Base-by-base conservation (phyloP, 768 basidiomycete genomes). In the Imleria badia region DNA sequence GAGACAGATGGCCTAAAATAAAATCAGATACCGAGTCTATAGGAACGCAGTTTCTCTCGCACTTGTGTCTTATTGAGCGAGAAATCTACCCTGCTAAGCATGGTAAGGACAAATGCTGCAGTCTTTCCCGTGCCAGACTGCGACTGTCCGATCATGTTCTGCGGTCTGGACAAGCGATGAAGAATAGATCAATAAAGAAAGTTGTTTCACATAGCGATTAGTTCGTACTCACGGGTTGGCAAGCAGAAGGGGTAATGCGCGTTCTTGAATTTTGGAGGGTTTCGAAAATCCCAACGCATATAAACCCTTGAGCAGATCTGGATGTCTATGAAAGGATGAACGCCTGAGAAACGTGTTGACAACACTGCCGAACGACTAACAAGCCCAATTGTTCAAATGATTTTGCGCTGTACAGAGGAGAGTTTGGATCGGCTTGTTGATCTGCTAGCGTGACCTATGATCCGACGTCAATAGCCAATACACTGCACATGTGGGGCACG, bases 91-190 rank as follows among this genome's bases (percentile, higher is more conserved):
- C 96, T 86, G 68, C 90, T 94, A 15, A 98, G 81, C 95, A 99
- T 98, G 12, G 96, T 95, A 45, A 99, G 78, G 13, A 94, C 92
- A 70, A 99, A 99, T 11, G 97, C 97, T 5, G 97, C 97, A 3
- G 97, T 98, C 77, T 99, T 99, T 45, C 97, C 97, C 10, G 97
- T 99, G 36, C 97, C 97, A 33, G 97, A 98, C 66, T 99, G 97
- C 48, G 95, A 98, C 75, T 99, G 97, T 17, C 94, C 97, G 67
- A 98, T 98, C 89, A 98, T 95, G 73, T 98, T 98, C 48, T 86
- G 88, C 12, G 96, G 89, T n/a, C 96, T 99, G 36, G 20, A 9
- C 46, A 51, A 36, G 26, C 2, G 33, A 34, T 23, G 15, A 67
- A n/a, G 59, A 34, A 52, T 17, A 36, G n/a, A 40, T 54, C 19